Conservation (phyloP, 106 monocot genomes). For the Apostasia shenzhenica region DNA sequence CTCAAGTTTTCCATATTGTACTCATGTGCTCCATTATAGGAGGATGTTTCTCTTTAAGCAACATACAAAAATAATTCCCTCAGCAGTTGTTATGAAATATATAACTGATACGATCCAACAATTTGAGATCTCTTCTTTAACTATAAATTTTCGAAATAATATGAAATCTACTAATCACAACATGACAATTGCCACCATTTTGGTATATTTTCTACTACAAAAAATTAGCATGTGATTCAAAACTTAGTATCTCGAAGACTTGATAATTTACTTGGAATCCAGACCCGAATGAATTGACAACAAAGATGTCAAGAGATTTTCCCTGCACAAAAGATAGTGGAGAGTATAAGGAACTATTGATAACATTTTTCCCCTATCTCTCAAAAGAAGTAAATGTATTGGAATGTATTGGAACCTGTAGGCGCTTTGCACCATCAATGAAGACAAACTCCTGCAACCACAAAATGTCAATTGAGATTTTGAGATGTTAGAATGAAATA, state of each 20-base stretch:
- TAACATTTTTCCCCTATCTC: not conserved
- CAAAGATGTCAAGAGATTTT: constrained; percentile 83
- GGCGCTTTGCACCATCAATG: constrained; percentile 72
- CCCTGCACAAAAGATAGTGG: constrained; percentile 42
- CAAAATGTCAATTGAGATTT: not conserved
- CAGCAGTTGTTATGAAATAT: no score
- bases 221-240: not conserved
- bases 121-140: no score
- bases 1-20: no score
- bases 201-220: not conserved
- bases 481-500: not conserved
- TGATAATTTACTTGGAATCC: constrained; percentile 77
- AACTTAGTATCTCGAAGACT: not conserved
- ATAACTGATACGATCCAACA: no score
- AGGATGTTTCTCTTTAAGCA: no score
- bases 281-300: constrained; percentile 98
- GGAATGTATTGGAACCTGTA: constrained; percentile 49
- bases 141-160: not conserved
- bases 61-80: no score
- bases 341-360: not conserved
- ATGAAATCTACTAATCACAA: not conserved
- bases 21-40: no score
- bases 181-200: not conserved
- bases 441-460: constrained; percentile 83
- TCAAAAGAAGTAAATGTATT: constrained; percentile 4